These are phyloP conservation scores for Termitomyces sp. DNA, from an alignment of 768 basidiomycete genomes.

Conservation along the genomic window DNA sequence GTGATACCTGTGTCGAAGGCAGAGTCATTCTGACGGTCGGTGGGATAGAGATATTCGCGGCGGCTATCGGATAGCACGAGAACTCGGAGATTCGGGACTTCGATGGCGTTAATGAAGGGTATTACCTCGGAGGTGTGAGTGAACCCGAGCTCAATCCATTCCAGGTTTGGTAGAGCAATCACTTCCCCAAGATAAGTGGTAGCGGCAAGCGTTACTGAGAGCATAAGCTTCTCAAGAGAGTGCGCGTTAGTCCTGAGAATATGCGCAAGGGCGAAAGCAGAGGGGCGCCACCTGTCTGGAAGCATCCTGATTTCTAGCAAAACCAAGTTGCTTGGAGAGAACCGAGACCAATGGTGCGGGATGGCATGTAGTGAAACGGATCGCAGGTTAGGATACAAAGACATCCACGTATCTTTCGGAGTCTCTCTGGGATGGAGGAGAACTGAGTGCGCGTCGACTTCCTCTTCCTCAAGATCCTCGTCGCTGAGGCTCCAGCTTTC, in stretches of 20 bases:
- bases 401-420: not conserved
- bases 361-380: not conserved
- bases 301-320: slow-evolving; percentile 3
- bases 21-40: not conserved
- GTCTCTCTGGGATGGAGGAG: not conserved
- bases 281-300: not conserved
- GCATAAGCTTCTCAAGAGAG: slow-evolving; percentile 1
- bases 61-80: not conserved
- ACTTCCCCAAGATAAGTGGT: not conserved
- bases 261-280: not conserved
- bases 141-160: not conserved
- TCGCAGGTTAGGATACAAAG: not conserved
- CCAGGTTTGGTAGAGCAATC: not conserved
- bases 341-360: slow-evolving; percentile 1
- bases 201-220: not conserved
- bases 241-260: slow-evolving; percentile 8
- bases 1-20: not conserved
- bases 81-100: not conserved
- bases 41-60: not conserved
- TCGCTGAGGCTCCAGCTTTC: not conserved
- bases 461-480: not conserved
- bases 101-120: not conserved
- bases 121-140: not conserved
- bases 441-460: not conserved
- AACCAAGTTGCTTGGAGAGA: slow-evolving; percentile 2